Evolutionary conservation across 352 stramenopile species (phyloP), one percentile per base, ranked within the genome.

Genomic region (Phytophthora lateralis): DNA sequence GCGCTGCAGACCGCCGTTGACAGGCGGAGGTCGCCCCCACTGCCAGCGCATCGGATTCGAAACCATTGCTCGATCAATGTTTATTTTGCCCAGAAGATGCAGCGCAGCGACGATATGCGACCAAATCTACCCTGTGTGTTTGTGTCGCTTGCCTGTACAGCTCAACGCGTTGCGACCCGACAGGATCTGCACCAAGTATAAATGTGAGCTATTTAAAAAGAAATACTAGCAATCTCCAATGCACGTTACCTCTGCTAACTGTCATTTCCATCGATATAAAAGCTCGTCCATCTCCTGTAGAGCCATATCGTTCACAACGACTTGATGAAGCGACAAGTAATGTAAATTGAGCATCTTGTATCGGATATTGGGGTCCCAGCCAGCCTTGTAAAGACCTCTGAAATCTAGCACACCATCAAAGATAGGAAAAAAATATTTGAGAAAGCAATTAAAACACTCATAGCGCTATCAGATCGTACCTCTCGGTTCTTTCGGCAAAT

Each of bases 111-210:
- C 18, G 3, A 63, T 21, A n/a, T 55, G 44, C 11, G 55, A 41
- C 26, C 37, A 63, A 6, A 30, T 17, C 55, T 34, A 55, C 2
- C 55, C 55, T 6, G 32, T 29, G 18, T 55, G 45, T 37, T 29
- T 63, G 27, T 34, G 48, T 3, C 10, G 21, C 14, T 63, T 63
- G 45, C 44, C 50, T 11, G 44, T 63, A 18, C 55, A 63, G 15
- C 11, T 12, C 27, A 30, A 30, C 27, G 27, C 27, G 27, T 9
- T 30, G 6, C 27, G 27, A 30, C 5, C 27, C 6, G 6, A 30
- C 27, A 3, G 27, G 27, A 30, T 30, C 27, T 30, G 6, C 27
- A 30, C 9, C 4, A 1, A 10, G 6, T 30, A 30, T 29, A 29
- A 29, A 2, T 29, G n/a, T n/a, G n/a, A n/a, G n/a, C n/a, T n/a